Conservation (phyloP, 176 grass and related monocot genomes). For the Ensete glaucum region DNA sequence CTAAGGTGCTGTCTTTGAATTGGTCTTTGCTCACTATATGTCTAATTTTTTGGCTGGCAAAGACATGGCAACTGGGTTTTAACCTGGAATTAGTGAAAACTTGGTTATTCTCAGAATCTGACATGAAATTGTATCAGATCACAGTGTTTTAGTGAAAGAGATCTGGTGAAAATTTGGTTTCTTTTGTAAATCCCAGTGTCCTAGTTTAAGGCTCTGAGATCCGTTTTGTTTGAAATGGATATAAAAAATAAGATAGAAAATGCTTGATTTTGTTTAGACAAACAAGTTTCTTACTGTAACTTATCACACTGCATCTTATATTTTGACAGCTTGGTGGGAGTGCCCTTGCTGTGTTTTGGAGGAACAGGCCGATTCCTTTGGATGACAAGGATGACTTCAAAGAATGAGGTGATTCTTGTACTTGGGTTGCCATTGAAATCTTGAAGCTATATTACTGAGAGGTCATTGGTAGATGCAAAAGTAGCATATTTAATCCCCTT, state of each 20-base stretch:
- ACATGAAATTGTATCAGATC: too few relatives aligned
- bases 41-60: too few relatives aligned
- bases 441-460: not conserved
- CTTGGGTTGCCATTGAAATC: not conserved
- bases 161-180: too few relatives aligned
- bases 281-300: slow-evolving; percentile 2
- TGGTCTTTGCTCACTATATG: too few relatives aligned
- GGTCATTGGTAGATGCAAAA: not conserved
- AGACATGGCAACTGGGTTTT: too few relatives aligned
- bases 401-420: slow-evolving; percentile 35
- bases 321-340: slow-evolving; percentile 73
- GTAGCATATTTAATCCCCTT: not conserved
- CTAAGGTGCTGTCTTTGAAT: too few relatives aligned
- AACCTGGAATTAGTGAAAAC: too few relatives aligned
- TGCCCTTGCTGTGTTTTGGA: slow-evolving; percentile 88
- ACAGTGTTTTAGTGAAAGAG: too few relatives aligned
- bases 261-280: not conserved
- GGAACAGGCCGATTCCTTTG: slow-evolving; percentile 62
- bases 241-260: not conserved
- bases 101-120: too few relatives aligned
- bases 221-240: not conserved
- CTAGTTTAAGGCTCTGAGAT: too few relatives aligned
- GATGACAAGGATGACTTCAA: slow-evolving; percentile 95
- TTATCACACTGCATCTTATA: slow-evolving; percentile 15
- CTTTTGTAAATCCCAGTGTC: too few relatives aligned